These are phyloP conservation scores for Chytriomyces sp. DNA, from an alignment of 192 early-diverging fungal species.

Conservation along the genomic window DNA sequence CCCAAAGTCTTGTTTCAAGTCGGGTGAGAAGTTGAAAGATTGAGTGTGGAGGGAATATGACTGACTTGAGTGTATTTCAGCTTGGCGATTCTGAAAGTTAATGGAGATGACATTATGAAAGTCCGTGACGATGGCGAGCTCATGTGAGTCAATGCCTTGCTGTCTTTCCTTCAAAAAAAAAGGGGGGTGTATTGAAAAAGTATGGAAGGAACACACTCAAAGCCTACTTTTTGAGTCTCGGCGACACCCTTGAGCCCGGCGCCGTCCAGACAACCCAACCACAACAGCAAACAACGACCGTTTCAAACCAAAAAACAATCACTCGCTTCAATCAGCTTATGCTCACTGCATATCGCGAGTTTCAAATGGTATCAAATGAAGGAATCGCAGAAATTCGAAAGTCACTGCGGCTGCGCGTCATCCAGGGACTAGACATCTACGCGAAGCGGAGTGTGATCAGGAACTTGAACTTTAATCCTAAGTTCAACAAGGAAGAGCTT, in stretches of 20 bases:
- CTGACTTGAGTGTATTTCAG: constrained; percentile 40
- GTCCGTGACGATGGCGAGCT: constrained; percentile 62
- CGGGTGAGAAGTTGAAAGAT: constrained; percentile 51
- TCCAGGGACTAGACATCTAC: constrained; percentile 90
- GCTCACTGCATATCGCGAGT: constrained; percentile 87
- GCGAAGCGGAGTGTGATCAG: constrained; percentile 88
- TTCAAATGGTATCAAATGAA: constrained; percentile 76
- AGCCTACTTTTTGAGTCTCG: constrained; percentile 80
- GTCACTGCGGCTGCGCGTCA: constrained; percentile 83
- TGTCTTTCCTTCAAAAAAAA: not conserved
- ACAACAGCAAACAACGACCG: constrained; percentile 22
- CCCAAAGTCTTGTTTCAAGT: constrained; percentile 95
- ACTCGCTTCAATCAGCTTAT: constrained; percentile 90
- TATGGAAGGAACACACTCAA: constrained; percentile 79
- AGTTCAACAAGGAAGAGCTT: constrained; percentile 86
- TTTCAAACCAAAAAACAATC: constrained; percentile 28
- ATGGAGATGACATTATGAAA: constrained; percentile 64
- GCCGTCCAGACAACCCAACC: not conserved
- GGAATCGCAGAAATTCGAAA: constrained; percentile 78
- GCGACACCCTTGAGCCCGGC: constrained; percentile 46
- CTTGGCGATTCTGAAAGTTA: constrained; percentile 89
- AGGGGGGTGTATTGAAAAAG: not conserved
- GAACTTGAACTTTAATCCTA: constrained; percentile 70
- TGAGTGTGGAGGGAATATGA: constrained; percentile 1
- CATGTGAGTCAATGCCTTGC: constrained; percentile 38